Evolutionary conservation across 2,329 filamentous ascomycete species (phyloP), one percentile per base, ranked within the genome.

Genomic region (Fusarium nelsonii): DNA sequence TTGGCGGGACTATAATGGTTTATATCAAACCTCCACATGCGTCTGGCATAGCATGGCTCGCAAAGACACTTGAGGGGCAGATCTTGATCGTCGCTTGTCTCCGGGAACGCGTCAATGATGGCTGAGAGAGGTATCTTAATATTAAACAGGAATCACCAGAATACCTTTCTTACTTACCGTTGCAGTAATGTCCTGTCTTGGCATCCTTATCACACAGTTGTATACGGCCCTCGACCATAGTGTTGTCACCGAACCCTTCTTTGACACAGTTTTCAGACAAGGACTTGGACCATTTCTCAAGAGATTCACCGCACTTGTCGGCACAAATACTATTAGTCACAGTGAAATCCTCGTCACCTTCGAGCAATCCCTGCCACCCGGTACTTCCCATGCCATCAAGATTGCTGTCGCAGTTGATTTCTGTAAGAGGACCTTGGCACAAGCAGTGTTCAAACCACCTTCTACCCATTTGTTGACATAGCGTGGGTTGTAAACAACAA

Each of bases 201-300:
- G 28, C n/a, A n/a, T 62, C 58, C 14, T 62, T 62, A 3, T 62
- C 58, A 7, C 58, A 62, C 20, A 62, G 41, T 16, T 62, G 55
- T 30, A 18, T 37, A 4, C 44, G 34, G 0, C 55, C 58, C 9
- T 52, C 37, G 1, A 43, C 3, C 39, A 62, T 52, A 12, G 7
- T 46, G 23, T 5, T 18, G 33, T 16, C 16, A 2, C 8, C 10
- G 2, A 11, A 18, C 1, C 8, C 8, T 44, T 28, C 40, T 16
- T 57, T 32, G 0, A 18, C 20, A 28, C 56, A 62, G 34, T 45
- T 5, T 6, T 53, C 30, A 1, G 23, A 33, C 10, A 62, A 15
- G 1, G 32, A 11, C 0, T 30, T 6, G 1, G 11, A 4, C 56
- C 44, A 62, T 23, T n/a, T 1, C 0, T 45, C 12, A 4, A 62